These are phyloP conservation scores for Gracilariopsis chorda DNA, from an alignment of 23 red algal species.

Conservation along the genomic window DNA sequence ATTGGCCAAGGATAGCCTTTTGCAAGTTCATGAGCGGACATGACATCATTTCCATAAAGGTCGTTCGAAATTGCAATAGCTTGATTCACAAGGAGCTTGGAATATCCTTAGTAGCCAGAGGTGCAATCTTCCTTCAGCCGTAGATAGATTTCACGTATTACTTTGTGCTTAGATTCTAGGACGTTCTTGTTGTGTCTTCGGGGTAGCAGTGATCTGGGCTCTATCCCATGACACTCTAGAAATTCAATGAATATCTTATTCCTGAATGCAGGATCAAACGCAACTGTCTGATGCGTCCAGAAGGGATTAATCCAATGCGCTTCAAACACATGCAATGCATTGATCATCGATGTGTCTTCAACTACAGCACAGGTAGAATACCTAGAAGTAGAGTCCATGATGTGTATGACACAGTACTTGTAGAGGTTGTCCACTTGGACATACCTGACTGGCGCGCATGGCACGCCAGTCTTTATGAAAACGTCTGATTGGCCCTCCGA, in stretches of 20 bases:
- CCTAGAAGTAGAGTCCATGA: no score
- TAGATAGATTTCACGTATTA: background rate
- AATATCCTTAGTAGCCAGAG: background rate
- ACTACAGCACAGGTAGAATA: no score
- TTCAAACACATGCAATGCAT: no score
- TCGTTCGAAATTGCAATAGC: conserved; percentile 9
- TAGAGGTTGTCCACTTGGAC: no score
- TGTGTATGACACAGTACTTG: no score
- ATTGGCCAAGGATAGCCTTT: conserved; percentile 26
- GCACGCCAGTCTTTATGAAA: no score
- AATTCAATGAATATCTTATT: background rate
- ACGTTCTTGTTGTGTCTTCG: conserved; percentile 39
- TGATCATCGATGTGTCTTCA: no score
- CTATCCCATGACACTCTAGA: background rate
- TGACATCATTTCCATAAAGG: conserved; percentile 4
- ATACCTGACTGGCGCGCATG: no score
- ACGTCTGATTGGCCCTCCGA: no score
- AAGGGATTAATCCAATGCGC: no score
- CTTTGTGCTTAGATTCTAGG: conserved; percentile 16
- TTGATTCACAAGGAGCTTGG: background rate
- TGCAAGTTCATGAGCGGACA: conserved; percentile 17
- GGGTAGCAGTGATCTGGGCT: background rate
- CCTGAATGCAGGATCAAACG: background rate
- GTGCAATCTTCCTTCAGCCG: background rate
- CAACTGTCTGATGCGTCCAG: background rate